phyloP scores from a whole-genome alignment of 176 grass and related monocot genomes.

The Hordeum marinum region DNA sequence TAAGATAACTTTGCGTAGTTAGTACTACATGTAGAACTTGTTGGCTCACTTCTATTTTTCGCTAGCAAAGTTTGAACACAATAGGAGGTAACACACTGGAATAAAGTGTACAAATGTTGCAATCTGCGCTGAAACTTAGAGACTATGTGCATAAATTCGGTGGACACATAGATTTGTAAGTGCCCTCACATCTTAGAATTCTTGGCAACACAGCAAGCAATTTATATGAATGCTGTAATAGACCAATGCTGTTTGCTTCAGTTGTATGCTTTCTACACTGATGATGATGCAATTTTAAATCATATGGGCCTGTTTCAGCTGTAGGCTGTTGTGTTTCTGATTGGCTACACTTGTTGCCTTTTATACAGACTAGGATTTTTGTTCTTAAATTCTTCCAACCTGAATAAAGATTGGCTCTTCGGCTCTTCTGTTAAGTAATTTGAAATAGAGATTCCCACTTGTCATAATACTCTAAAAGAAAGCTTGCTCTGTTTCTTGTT shows the following conservation, averaged over 20 bases:
- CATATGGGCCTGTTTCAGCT: background rate
- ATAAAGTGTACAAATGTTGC: constrained; percentile 13
- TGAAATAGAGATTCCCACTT: background rate
- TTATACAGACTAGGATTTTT: background rate
- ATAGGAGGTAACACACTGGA: background rate
- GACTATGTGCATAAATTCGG: background rate
- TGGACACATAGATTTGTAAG: background rate
- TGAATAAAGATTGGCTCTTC: background rate
- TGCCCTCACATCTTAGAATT: background rate
- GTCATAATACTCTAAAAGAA: background rate
- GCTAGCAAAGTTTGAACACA: background rate
- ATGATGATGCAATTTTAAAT: background rate
- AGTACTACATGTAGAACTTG: background rate
- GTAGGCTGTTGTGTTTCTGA: background rate
- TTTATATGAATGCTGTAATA: background rate
- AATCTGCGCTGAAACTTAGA: background rate
- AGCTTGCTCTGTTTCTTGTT: background rate
- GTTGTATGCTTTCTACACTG: background rate
- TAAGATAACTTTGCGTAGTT: background rate
- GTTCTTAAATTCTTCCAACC: background rate
- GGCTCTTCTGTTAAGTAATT: background rate
- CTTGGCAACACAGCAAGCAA: background rate
- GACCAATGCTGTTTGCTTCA: background rate
- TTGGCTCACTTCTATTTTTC: background rate
- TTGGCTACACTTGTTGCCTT: background rate